phyloP scores from a whole-genome alignment of 1,284 basidiomycete species.

The Leccinum fuscescens region DNA sequence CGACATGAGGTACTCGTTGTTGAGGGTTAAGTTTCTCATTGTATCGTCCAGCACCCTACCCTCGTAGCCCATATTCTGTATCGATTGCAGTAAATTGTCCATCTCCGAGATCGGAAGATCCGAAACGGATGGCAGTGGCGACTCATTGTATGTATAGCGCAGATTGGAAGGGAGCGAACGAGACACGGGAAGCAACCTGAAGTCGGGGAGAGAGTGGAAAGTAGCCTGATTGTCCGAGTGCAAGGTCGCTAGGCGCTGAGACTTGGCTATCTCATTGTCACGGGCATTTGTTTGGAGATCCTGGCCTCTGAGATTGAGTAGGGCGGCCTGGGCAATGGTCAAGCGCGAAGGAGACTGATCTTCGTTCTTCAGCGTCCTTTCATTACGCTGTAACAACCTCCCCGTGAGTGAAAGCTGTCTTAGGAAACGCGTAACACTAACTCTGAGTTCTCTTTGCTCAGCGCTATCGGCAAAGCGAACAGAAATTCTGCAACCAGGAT shows the following conservation, averaged over 20 bases:
- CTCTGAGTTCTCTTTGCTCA: conserved; percentile 47
- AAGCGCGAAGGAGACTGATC: conserved; percentile 61
- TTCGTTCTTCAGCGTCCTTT: conserved; percentile 48
- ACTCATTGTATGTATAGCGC: conserved; percentile 13
- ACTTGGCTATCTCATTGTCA: conserved; percentile 1
- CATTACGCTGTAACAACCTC: conserved; percentile 39
- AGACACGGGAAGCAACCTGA: conserved; percentile 15
- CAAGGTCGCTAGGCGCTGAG: conserved; percentile 3
- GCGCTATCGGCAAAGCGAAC: conserved; percentile 72
- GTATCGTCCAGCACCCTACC: conserved; percentile 14
- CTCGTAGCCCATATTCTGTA: conserved; percentile 25
- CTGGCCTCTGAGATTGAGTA: conserved; percentile 70
- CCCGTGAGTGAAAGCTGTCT: background rate
- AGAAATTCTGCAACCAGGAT: conserved; percentile 66
- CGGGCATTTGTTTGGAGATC: conserved; percentile 37
- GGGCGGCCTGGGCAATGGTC: conserved; percentile 72
- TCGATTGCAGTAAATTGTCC: conserved; percentile 26
- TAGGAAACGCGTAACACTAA: conserved; percentile 26
- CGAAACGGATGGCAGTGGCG: conserved; percentile 15
- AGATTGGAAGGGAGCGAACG: conserved; percentile 24
- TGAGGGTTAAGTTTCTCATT: conserved; percentile 15
- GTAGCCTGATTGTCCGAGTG: conserved; percentile 2
- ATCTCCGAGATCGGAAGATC: conserved; percentile 19
- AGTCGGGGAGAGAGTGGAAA: background rate
- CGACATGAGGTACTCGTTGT: conserved; percentile 19